Percentiles rank a stretch among this genome's conserved stretches.
These are phyloP conservation scores for Acacia confusa DNA, from an alignment of 306 rosid genomes.

Conservation along the genomic window DNA sequence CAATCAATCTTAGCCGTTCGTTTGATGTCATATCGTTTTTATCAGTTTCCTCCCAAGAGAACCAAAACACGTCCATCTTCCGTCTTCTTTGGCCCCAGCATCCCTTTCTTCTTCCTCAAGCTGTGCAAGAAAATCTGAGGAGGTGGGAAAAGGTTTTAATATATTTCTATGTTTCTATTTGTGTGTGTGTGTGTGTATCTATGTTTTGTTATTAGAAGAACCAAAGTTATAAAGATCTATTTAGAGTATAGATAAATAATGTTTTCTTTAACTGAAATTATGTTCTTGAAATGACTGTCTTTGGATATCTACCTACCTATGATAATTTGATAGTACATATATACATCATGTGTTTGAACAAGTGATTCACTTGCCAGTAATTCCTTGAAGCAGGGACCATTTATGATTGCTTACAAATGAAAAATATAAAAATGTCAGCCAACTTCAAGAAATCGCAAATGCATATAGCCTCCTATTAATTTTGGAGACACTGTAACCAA, in stretches of 20 bases:
- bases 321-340: not conserved
- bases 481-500: constrained; percentile 18
- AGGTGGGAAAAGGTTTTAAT: no score
- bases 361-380: not conserved
- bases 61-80: no score
- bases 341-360: not conserved
- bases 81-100: no score
- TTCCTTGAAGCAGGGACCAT: not conserved
- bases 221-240: not conserved
- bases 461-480: constrained; percentile 73
- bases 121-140: no score
- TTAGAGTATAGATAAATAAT: not conserved
- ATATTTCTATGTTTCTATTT: no score
- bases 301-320: not conserved
- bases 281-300: not conserved
- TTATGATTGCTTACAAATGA: constrained; percentile 46
- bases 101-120: no score
- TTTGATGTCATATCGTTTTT: no score
- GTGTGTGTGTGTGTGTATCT: no score
- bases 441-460: constrained; percentile 72
- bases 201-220: not conserved
- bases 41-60: no score
- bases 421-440: constrained; percentile 34
- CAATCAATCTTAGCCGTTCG: no score
- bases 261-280: not conserved